A percentile compares a stretch with the other conserved stretches of the same genome.
phyloP scores from a whole-genome alignment of 1,284 basidiomycete genomes.

The Blastosporella zonata region DNA sequence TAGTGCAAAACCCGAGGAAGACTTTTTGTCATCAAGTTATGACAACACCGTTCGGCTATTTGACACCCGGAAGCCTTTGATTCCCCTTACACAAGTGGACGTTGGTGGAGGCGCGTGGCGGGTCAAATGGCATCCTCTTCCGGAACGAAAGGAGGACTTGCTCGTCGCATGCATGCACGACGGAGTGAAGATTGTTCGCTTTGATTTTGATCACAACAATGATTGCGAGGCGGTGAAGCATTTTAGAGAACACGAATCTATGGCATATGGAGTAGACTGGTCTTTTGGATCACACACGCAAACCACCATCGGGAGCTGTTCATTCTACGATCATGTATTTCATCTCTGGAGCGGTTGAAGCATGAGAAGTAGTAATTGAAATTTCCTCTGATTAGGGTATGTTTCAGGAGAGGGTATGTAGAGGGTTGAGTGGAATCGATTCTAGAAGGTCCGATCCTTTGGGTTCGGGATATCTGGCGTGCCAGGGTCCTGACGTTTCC shows the following conservation, averaged over 20 bases:
- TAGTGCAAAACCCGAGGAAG: neutral
- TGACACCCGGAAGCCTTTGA: constrained; percentile 70
- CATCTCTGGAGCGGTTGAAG: constrained; percentile 74
- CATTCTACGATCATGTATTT: constrained; percentile 92
- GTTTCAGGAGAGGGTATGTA: constrained; percentile 4
- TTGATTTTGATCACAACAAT: constrained; percentile 33
- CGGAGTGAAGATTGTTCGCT: constrained; percentile 83
- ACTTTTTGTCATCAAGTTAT: constrained; percentile 58
- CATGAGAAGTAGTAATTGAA: constrained; percentile 3
- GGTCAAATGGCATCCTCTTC: constrained; percentile 89
- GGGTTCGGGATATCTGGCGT: constrained; percentile 21
- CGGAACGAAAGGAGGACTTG: constrained; percentile 60
- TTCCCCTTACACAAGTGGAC: constrained; percentile 58
- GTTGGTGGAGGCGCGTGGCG: constrained; percentile 96
- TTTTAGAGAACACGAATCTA: constrained; percentile 77
- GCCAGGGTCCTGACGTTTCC: constrained; percentile 29
- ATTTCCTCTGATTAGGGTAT: constrained; percentile 4
- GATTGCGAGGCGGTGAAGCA: constrained; percentile 43
- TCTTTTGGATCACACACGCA: constrained; percentile 41
- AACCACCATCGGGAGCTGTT: constrained; percentile 81
- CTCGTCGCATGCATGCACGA: constrained; percentile 97
- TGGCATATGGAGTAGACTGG: constrained; percentile 98
- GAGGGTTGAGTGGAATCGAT: neutral
- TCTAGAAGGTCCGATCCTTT: neutral
- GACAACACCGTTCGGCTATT: constrained; percentile 82